These are phyloP conservation scores for Eremochloa ophiuroides DNA, from an alignment of 176 grass and related monocot species.

Conservation along the genomic window DNA sequence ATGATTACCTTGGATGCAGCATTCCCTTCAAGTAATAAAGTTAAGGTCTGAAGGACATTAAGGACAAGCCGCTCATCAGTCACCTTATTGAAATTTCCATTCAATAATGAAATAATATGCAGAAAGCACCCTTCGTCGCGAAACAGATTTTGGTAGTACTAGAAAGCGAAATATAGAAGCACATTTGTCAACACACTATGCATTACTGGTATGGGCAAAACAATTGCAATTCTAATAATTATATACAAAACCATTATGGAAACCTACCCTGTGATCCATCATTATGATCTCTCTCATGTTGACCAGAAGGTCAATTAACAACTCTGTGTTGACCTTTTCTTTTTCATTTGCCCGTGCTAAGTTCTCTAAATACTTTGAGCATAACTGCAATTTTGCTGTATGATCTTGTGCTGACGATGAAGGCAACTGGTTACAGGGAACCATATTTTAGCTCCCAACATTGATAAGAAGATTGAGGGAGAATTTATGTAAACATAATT, in stretches of 20 bases:
- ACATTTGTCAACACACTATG: slow-evolving; percentile 19
- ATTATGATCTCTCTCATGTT: slow-evolving; percentile 90
- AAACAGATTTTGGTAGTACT: slow-evolving; percentile 95
- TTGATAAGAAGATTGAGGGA: slow-evolving; percentile 11
- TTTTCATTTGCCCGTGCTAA: slow-evolving; percentile 75
- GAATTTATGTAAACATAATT: slow-evolving; percentile 25
- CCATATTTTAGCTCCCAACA: slow-evolving; percentile 32
- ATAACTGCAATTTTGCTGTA: slow-evolving; percentile 79
- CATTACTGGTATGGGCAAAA: slow-evolving; percentile 16
- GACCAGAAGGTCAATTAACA: slow-evolving; percentile 76
- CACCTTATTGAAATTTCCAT: slow-evolving; percentile 67
- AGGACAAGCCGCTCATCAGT: slow-evolving; percentile 70
- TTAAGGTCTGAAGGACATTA: slow-evolving; percentile 90
- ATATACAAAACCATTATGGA: slow-evolving; percentile 13
- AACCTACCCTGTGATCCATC: slow-evolving; percentile 64
- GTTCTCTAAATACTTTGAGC: slow-evolving; percentile 83
- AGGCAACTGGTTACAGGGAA: slow-evolving; percentile 57
- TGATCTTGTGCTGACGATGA: slow-evolving; percentile 59
- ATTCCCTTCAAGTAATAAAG: slow-evolving; percentile 73
- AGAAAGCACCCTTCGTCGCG: slow-evolving; percentile 84
- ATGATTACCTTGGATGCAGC: slow-evolving; percentile 74
- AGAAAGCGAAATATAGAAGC: background rate
- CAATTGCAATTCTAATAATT: slow-evolving; percentile 7
- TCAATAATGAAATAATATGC: slow-evolving; percentile 88
- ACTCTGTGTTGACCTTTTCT: slow-evolving; percentile 54